phyloP scores from a whole-genome alignment of 2,329 filamentous ascomycete species.

The Stenocarpella maydis region DNA sequence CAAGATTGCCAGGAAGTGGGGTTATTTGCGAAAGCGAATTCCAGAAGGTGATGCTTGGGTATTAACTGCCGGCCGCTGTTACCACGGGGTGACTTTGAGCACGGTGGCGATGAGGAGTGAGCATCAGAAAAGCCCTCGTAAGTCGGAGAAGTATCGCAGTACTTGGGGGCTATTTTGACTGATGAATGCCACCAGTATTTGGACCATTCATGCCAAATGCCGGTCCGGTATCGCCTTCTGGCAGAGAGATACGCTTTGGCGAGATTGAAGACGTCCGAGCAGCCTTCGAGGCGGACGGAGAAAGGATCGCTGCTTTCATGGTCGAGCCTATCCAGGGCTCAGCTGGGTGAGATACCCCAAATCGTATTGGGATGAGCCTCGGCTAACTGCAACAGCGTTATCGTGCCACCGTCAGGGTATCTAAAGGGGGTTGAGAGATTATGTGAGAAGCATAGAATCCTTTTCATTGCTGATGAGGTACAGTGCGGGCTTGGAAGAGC shows the following conservation, averaged over 20 bases:
- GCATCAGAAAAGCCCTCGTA: constrained; percentile 6
- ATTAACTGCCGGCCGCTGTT: constrained; percentile 1
- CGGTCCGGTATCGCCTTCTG: neutral
- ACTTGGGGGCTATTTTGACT: neutral
- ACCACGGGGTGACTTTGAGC: constrained; percentile 19
- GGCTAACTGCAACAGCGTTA: constrained; percentile 5
- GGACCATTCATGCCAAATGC: constrained; percentile 6
- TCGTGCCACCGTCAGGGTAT: constrained; percentile 65
- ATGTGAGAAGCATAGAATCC: constrained; percentile 73
- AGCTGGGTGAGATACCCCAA: constrained; percentile 1
- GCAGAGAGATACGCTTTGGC: constrained; percentile 2
- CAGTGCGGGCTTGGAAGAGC: constrained; percentile 76
- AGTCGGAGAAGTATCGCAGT: neutral
- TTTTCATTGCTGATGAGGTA: constrained; percentile 85
- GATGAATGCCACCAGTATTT: neutral
- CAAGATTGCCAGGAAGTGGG: constrained; percentile 24
- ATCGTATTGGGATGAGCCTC: constrained; percentile 80
- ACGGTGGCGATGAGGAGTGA: constrained; percentile 13
- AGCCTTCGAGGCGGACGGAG: neutral
- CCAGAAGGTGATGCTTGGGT: constrained; percentile 16
- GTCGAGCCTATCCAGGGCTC: constrained; percentile 16
- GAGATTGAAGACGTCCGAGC: constrained; percentile 6
- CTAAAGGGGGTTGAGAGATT: constrained; percentile 78
- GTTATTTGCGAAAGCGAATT: constrained; percentile 1
- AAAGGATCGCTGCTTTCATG: constrained; percentile 4